These are phyloP conservation scores for Sarcodon sp. DNA, from an alignment of 768 basidiomycete species.

Conservation along the genomic window DNA sequence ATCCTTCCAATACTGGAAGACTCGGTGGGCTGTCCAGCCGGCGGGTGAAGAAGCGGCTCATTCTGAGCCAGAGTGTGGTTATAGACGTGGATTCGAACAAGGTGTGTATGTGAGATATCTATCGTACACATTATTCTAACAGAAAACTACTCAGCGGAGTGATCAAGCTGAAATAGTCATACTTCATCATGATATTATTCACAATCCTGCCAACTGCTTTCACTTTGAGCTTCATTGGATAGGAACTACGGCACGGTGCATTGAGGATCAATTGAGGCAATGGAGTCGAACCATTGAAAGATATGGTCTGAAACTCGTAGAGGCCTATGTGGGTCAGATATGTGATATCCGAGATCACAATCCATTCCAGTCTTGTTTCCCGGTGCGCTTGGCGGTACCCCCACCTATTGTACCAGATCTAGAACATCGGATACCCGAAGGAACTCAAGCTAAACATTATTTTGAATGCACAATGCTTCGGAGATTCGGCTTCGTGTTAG, in stretches of 20 bases:
- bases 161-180: conserved; percentile 83
- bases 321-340: conserved; percentile 88
- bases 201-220: conserved; percentile 89
- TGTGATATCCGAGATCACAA: conserved; percentile 75
- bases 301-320: conserved; percentile 85
- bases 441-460: conserved; percentile 51
- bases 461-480: conserved; percentile 73
- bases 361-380: conserved; percentile 85
- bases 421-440: conserved; percentile 55
- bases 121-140: background rate
- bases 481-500: conserved; percentile 72
- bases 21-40: conserved; percentile 16
- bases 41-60: conserved; percentile 43
- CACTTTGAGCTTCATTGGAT: conserved; percentile 98
- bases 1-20: background rate
- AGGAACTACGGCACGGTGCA: conserved; percentile 80
- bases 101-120: conserved; percentile 20
- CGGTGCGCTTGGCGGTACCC: conserved; percentile 61
- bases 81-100: conserved; percentile 78
- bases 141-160: conserved; percentile 39
- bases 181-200: conserved; percentile 88
- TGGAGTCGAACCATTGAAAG: conserved; percentile 79
- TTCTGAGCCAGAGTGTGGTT: conserved; percentile 82
- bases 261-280: conserved; percentile 76
- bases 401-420: conserved; percentile 64